These are phyloP conservation scores for Plectosphaerella plurivora DNA, from an alignment of 2,329 filamentous ascomycete genomes.

Conservation along the genomic window DNA sequence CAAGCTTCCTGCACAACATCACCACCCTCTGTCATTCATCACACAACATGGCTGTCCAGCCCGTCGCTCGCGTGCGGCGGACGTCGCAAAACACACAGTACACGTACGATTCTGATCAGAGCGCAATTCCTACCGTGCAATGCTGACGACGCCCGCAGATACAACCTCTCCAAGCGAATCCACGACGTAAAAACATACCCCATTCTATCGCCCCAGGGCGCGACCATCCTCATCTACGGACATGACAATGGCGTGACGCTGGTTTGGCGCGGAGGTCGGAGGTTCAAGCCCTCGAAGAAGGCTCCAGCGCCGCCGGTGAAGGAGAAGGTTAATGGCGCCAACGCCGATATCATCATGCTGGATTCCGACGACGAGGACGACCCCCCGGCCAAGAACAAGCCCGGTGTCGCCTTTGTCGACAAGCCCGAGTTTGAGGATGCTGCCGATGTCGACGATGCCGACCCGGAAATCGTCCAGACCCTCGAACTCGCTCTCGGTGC, in stretches of 20 bases:
- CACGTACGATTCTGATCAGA: slow-evolving; percentile 28
- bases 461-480: slow-evolving; percentile 53
- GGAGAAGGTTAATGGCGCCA: slow-evolving; percentile 47
- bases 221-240: slow-evolving; percentile 58
- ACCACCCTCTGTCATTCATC: background rate
- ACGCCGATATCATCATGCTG: slow-evolving; percentile 54
- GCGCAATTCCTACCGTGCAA: too few species aligned
- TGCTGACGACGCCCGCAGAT: slow-evolving; percentile 33
- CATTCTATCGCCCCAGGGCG: slow-evolving; percentile 57
- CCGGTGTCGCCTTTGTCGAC: slow-evolving; percentile 35
- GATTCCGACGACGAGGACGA: slow-evolving; percentile 57
- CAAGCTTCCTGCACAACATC: background rate
- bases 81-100: slow-evolving; percentile 45
- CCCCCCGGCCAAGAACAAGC: slow-evolving; percentile 24
- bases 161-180: slow-evolving; percentile 53
- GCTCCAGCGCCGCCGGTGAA: slow-evolving; percentile 19
- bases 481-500: slow-evolving; percentile 57
- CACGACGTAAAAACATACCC: slow-evolving; percentile 59
- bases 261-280: slow-evolving; percentile 57
- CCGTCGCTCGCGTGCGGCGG: slow-evolving; percentile 36
- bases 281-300: slow-evolving; percentile 46
- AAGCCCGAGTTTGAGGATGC: slow-evolving; percentile 55
- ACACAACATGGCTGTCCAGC: slow-evolving; percentile 15
- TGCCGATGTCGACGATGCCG: slow-evolving; percentile 41
- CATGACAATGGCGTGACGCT: slow-evolving; percentile 60